phyloP scores from a whole-genome alignment of 805 yeast species.

The Nakazawaea populi region DNA sequence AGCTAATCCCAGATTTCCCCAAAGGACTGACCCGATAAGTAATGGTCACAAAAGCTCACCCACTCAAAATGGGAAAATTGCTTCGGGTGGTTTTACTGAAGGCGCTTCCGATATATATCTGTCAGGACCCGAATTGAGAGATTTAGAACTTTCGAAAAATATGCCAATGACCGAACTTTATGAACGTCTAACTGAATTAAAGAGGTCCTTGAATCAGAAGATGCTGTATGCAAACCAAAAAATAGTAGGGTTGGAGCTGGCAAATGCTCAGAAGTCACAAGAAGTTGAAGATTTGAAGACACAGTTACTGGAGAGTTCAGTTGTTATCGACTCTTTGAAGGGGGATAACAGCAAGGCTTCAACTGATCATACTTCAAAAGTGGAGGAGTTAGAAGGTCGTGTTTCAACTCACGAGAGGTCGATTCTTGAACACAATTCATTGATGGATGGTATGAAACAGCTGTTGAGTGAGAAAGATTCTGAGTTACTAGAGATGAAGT shows the following conservation, averaged over 20 bases:
- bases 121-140: background rate
- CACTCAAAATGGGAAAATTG: background rate
- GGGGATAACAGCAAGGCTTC: background rate
- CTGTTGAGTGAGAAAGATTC: background rate
- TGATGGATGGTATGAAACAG: background rate
- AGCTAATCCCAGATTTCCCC: background rate
- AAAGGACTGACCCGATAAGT: background rate
- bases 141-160: background rate
- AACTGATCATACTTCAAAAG: background rate
- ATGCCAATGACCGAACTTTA: slow-evolving; percentile 1
- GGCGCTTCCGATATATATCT: background rate
- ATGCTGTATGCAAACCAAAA: slow-evolving; percentile 7
- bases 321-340: background rate
- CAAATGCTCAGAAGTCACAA: background rate
- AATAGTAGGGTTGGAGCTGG: slow-evolving; percentile 3
- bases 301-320: background rate
- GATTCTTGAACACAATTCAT: background rate
- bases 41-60: background rate
- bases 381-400: background rate
- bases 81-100: background rate
- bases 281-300: background rate
- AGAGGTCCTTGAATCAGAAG: slow-evolving; percentile 7
- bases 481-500: background rate
- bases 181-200: slow-evolving; percentile 3
- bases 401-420: background rate